Percentiles rank a stretch among this genome's conserved stretches.
Conservation (phyloP, 768 basidiomycete species). For the Galerina marginata region DNA sequence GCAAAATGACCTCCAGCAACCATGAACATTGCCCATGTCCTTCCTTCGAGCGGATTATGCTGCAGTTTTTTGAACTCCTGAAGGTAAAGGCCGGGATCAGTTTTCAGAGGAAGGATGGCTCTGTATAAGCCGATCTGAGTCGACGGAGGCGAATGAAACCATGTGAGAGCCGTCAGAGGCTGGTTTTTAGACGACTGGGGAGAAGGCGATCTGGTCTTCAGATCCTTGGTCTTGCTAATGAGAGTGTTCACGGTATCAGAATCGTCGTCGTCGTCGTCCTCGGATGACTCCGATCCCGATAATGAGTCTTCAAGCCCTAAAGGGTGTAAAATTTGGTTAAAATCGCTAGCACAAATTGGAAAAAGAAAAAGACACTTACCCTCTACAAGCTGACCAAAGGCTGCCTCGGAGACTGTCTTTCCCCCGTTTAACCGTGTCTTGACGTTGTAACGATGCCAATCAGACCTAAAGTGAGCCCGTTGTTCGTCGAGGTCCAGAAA, state of each 20-base stretch:
- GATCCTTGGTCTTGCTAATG: conserved; percentile 61
- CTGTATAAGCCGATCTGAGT: conserved; percentile 93
- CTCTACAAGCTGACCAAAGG: conserved; percentile 81
- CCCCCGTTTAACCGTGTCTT: conserved; percentile 76
- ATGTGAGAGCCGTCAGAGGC: conserved; percentile 74
- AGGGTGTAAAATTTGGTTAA: conserved; percentile 2
- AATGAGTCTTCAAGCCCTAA: conserved; percentile 77
- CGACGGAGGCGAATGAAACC: conserved; percentile 88
- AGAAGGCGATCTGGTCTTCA: conserved; percentile 48
- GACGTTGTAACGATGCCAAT: conserved; percentile 99
- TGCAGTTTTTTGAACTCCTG: conserved; percentile 73
- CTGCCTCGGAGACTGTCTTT: conserved; percentile 65
- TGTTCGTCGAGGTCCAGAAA: conserved; percentile 85
- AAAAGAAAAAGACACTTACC: conserved; percentile 49
- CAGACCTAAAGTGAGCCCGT: conserved; percentile 85
- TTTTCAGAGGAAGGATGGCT: conserved; percentile 65
- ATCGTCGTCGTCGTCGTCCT: conserved; percentile 56
- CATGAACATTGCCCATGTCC: conserved; percentile 96
- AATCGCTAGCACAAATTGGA: neutral
- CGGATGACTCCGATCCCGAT: conserved; percentile 88
- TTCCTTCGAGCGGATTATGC: conserved; percentile 50
- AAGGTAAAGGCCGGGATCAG: conserved; percentile 54
- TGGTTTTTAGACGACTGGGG: conserved; percentile 38
- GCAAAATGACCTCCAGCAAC: conserved; percentile 98
- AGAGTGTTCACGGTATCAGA: conserved; percentile 74